Percentiles rank a stretch among this genome's conserved stretches.
Conservation (phyloP, 495 filamentous ascomycete genomes). For the Talaromyces stipitatus region DNA sequence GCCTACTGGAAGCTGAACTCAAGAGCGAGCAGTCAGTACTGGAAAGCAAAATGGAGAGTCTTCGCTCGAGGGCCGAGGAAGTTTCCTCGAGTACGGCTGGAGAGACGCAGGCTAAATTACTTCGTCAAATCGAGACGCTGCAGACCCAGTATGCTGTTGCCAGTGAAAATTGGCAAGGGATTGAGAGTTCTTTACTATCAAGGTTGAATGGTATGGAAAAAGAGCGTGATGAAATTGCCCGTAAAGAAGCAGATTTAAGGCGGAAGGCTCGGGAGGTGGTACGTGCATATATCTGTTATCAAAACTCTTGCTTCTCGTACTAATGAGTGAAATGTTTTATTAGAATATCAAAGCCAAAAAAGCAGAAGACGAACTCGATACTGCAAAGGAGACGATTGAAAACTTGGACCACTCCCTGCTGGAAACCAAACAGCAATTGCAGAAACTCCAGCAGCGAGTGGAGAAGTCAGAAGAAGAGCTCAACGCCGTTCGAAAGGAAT, state of each 20-base stretch:
- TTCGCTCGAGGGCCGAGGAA: constrained; percentile 82
- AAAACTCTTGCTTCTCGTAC: background rate
- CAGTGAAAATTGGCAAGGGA: constrained; percentile 94
- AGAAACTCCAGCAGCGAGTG: constrained; percentile 53
- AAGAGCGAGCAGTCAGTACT: constrained; percentile 72
- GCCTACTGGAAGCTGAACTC: constrained; percentile 66
- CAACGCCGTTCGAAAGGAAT: constrained; percentile 48
- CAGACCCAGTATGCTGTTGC: constrained; percentile 93
- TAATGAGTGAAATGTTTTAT: constrained; percentile 10
- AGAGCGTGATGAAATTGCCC: constrained; percentile 79
- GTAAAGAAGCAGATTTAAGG: constrained; percentile 75
- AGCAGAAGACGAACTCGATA: constrained; percentile 78
- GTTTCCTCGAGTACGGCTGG: constrained; percentile 72
- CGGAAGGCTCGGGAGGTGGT: constrained; percentile 82
- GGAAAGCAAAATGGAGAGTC: constrained; percentile 84
- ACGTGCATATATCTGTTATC: constrained; percentile 20
- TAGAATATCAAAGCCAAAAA: constrained; percentile 69
- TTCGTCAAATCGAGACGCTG: constrained; percentile 90
- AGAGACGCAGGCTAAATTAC: constrained; percentile 81
- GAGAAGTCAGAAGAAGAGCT: constrained; percentile 59
- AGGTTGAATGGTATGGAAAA: constrained; percentile 71
- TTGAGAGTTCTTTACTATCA: constrained; percentile 74
- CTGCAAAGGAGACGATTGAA: constrained; percentile 53
- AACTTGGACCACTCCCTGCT: constrained; percentile 50
- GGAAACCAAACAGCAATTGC: constrained; percentile 55